Conservation (phyloP, 192 early-diverging fungal species). For the Coemansia sp. region DNA sequence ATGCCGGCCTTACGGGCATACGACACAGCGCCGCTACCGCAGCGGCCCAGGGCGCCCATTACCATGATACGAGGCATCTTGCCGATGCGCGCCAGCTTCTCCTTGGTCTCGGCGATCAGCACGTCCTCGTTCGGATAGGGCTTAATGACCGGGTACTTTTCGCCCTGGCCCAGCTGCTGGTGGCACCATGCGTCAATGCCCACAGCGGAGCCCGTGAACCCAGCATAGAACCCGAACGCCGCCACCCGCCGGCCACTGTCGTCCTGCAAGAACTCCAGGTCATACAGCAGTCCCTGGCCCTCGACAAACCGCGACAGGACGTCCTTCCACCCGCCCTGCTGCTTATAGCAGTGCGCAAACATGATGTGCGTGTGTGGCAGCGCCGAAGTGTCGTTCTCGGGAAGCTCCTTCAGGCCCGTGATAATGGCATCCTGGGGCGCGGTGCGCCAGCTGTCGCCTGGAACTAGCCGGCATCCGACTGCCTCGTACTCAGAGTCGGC, state of each 20-base stretch:
- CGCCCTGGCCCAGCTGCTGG: conserved; percentile 62
- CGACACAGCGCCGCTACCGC: conserved; percentile 88
- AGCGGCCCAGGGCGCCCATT: conserved; percentile 97
- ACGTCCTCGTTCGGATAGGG: conserved; percentile 85
- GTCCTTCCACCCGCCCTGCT: conserved; percentile 93
- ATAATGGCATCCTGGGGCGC: conserved; percentile 94
- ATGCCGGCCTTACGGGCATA: conserved; percentile 83
- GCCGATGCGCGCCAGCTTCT: conserved; percentile 61
- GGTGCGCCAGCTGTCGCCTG: conserved; percentile 78
- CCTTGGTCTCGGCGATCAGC: conserved; percentile 74
- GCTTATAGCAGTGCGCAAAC: conserved; percentile 99
- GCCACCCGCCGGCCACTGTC: conserved; percentile 86
- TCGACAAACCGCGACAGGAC: conserved; percentile 82
- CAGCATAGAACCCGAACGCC: conserved; percentile 97
- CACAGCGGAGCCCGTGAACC: conserved; percentile 93
- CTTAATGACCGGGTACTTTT: conserved; percentile 73
- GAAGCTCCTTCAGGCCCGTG: conserved; percentile 96
- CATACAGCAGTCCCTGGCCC: conserved; percentile 87
- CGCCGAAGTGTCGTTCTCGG: conserved; percentile 89
- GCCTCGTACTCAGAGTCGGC: conserved; percentile 86
- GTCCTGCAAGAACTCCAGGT: conserved; percentile 95
- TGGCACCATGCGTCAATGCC: conserved; percentile 93
- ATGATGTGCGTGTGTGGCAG: conserved; percentile 94
- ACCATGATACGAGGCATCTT: conserved; percentile 86
- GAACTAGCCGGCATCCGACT: conserved; percentile 80